Percentiles rank a stretch among this genome's conserved stretches.
These are phyloP conservation scores for Triticum aestivum DNA, from an alignment of 176 grass and related monocot species.

Conservation along the genomic window DNA sequence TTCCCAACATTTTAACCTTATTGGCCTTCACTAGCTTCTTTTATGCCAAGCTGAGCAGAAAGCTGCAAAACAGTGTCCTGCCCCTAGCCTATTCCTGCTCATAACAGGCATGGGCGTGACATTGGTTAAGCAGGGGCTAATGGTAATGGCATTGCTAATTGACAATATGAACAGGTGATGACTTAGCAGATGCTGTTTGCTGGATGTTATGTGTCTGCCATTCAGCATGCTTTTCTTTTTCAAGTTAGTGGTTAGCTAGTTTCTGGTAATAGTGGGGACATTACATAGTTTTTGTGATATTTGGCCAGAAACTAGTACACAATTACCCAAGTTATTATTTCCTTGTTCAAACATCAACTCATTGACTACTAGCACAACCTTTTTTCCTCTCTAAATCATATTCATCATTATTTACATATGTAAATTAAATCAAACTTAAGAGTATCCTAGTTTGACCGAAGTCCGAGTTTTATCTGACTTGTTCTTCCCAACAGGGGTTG, in stretches of 20 bases:
- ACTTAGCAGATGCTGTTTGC: conserved; percentile 3
- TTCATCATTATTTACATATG: conserved; percentile 7
- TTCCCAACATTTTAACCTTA: not conserved
- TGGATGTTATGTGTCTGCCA: not conserved
- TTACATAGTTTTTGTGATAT: conserved; percentile 18
- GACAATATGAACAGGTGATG: not conserved
- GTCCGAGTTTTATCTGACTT: not conserved
- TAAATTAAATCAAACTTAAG: not conserved
- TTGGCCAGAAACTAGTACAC: conserved; percentile 12
- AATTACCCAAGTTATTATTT: not conserved
- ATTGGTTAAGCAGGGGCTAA: not conserved
- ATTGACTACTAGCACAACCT: not conserved
- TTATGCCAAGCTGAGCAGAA: not conserved
- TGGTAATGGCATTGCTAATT: not conserved
- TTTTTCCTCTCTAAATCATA: not conserved
- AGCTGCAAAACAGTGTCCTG: not conserved
- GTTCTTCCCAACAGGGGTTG: conserved; percentile 68
- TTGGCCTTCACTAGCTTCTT: not conserved
- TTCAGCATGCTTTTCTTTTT: conserved; percentile 9
- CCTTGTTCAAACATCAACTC: not conserved
- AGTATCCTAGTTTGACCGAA: not conserved
- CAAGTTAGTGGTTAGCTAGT: not conserved
- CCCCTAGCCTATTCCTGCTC: not conserved
- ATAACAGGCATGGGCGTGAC: not conserved
- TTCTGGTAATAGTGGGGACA: not conserved